phyloP scores from a whole-genome alignment of 1,284 basidiomycete species.

The Sporisorium sorghi region DNA sequence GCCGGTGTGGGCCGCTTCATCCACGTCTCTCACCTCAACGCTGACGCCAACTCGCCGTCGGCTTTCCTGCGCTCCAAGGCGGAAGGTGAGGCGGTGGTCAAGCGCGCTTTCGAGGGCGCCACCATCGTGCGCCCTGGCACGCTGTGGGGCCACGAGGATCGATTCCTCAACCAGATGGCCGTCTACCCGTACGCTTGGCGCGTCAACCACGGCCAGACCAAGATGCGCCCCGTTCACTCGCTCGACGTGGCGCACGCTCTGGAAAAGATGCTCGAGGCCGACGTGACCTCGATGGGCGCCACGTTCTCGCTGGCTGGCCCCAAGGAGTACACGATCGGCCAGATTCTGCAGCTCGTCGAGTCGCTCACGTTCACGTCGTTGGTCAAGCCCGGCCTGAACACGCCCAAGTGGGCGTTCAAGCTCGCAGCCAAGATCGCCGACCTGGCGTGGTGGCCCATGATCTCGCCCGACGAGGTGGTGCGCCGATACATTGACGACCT shows the following conservation, averaged over 20 bases:
- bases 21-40: conserved; percentile 96
- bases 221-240: conserved; percentile 90
- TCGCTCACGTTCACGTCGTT: conserved; percentile 79
- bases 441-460: conserved; percentile 88
- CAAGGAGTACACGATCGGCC: conserved; percentile 84
- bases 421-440: conserved; percentile 79
- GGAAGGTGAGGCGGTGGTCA: conserved; percentile 88
- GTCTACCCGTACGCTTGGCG: conserved; percentile 95
- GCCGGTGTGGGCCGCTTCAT: conserved; percentile 86
- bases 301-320: conserved; percentile 90
- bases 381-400: conserved; percentile 76
- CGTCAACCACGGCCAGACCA: conserved; percentile 87
- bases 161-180: conserved; percentile 90
- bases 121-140: conserved; percentile 88
- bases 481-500: conserved; percentile 87
- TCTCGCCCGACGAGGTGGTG: conserved; percentile 90
- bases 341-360: conserved; percentile 84
- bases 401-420: conserved; percentile 82
- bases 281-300: conserved; percentile 75
- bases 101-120: conserved; percentile 84
- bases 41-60: conserved; percentile 81
- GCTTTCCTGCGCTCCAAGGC: conserved; percentile 89
- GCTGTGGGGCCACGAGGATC: conserved; percentile 95
- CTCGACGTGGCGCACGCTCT: conserved; percentile 94
- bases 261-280: conserved; percentile 78